Percentiles rank a stretch among this genome's conserved stretches.
phyloP scores from a whole-genome alignment of 2,329 filamentous ascomycete species.

The Clonostachys byssicola region DNA sequence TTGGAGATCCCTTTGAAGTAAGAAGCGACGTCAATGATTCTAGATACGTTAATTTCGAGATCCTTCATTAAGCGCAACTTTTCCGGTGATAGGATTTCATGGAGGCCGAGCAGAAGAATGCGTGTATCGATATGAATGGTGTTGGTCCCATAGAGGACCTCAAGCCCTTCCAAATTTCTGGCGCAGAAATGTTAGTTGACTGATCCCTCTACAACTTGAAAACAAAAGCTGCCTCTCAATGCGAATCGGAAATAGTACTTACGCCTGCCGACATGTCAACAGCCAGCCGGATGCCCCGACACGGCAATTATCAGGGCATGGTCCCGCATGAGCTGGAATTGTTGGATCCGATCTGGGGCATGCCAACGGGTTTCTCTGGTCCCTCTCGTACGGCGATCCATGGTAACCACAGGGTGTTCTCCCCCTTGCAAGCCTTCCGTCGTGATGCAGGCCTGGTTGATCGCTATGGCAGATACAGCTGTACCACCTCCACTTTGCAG shows the following conservation, averaged over 20 bases:
- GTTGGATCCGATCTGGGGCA: background rate
- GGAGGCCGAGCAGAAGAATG: too few species aligned
- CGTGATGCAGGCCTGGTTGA: background rate
- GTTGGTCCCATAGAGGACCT: conserved; percentile 7
- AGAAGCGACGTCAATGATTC: too few species aligned
- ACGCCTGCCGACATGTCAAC: conserved; percentile 4
- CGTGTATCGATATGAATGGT: conserved; percentile 2
- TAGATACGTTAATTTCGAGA: too few species aligned
- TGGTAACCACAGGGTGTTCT: too few species aligned
- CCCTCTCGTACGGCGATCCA: background rate
- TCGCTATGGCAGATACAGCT: conserved; percentile 3
- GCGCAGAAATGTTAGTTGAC: background rate
- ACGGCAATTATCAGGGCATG: conserved; percentile 1
- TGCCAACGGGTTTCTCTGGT: background rate
- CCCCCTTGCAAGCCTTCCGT: background rate
- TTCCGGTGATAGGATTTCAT: too few species aligned
- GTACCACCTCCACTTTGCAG: conserved; percentile 3
- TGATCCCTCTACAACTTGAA: too few species aligned
- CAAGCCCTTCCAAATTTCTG: conserved; percentile 7
- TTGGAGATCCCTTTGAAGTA: too few species aligned
- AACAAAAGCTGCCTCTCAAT: background rate
- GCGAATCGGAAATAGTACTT: background rate
- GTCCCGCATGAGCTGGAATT: background rate
- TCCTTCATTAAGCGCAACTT: too few species aligned
- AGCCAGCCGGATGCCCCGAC: conserved; percentile 6